Percentiles rank a stretch among this genome's conserved stretches.
phyloP scores from a whole-genome alignment of 257 asterid genomes.

The Petunia axillaris region DNA sequence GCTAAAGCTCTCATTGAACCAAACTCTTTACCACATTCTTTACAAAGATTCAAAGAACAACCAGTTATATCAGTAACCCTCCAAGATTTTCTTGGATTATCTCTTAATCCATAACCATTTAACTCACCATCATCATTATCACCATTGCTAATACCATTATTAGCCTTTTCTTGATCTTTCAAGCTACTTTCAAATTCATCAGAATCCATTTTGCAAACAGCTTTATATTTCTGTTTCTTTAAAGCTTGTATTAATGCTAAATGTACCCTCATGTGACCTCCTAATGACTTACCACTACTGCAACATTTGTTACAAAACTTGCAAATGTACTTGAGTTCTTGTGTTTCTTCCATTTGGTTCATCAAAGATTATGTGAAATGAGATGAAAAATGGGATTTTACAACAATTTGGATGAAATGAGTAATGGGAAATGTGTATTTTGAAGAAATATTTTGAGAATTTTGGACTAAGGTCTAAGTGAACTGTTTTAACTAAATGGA shows the following conservation, averaged over 20 bases:
- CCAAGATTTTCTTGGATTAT: constrained; percentile 82
- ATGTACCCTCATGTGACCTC: constrained; percentile 95
- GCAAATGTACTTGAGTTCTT: constrained; percentile 59
- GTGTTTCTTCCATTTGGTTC: constrained; percentile 43
- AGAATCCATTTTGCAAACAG: constrained; percentile 32
- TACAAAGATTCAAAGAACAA: constrained; percentile 41
- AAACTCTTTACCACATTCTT: constrained; percentile 67
- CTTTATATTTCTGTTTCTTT: constrained; percentile 41
- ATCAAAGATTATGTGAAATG: constrained; percentile 35
- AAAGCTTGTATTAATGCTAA: constrained; percentile 63
- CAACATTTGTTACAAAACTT: constrained; percentile 70
- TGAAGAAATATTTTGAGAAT: neutral
- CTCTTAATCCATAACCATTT: constrained; percentile 60
- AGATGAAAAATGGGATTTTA: constrained; percentile 5
- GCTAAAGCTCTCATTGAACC: constrained; percentile 68
- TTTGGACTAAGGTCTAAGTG: neutral
- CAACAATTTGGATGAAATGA: neutral
- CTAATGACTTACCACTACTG: constrained; percentile 79
- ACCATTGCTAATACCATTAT: constrained; percentile 21
- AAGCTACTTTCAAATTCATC: constrained; percentile 35
- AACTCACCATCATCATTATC: constrained; percentile 48
- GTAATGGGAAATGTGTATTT: constrained; percentile 1
- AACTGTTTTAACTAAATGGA: constrained; percentile 22
- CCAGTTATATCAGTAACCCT: constrained; percentile 49
- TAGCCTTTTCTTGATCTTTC: constrained; percentile 38